A percentile compares a stretch with the other conserved stretches of the same genome.
Evolutionary conservation across 495 filamentous ascomycete genomes (phyloP).

Genomic region (Talaromyces stipitatus): DNA sequence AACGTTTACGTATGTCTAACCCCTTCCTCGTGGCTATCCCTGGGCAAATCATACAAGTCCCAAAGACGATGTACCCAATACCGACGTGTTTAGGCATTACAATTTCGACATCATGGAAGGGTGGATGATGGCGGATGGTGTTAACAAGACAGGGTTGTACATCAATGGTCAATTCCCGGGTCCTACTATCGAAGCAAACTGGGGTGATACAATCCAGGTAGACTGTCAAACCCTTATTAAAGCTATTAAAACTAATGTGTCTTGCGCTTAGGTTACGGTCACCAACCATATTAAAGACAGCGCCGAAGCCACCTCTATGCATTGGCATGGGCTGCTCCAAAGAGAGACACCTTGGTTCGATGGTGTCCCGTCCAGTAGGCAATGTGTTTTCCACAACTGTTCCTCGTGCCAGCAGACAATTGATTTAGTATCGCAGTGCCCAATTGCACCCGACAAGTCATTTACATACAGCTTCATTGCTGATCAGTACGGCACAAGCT

Average conservation of each 20-base stretch:
- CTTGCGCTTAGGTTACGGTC: not conserved
- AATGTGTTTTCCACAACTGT: not conserved
- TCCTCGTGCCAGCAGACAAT: constrained; percentile 6
- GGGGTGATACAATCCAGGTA: constrained; percentile 53
- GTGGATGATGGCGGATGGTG: not conserved
- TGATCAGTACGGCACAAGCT: constrained; percentile 49
- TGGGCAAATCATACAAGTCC: not conserved
- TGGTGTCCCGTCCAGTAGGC: constrained; percentile 24
- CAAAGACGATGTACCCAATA: not conserved
- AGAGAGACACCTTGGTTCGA: constrained; percentile 34
- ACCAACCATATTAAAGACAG: constrained; percentile 37
- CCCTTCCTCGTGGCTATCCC: not conserved
- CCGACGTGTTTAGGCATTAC: not conserved
- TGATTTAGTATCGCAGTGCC: constrained; percentile 27
- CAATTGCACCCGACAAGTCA: constrained; percentile 16
- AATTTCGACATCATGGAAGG: not conserved
- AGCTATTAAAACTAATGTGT: not conserved
- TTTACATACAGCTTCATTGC: constrained; percentile 45
- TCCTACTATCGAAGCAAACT: constrained; percentile 53
- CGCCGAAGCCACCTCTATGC: constrained; percentile 31
- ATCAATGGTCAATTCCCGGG: constrained; percentile 40
- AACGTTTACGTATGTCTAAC: not conserved
- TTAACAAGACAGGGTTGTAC: constrained; percentile 27
- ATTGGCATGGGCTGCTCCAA: constrained; percentile 47
- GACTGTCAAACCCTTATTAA: not conserved